These are phyloP conservation scores for Grifola frondosa DNA, from an alignment of 1,284 basidiomycete species.

Conservation along the genomic window DNA sequence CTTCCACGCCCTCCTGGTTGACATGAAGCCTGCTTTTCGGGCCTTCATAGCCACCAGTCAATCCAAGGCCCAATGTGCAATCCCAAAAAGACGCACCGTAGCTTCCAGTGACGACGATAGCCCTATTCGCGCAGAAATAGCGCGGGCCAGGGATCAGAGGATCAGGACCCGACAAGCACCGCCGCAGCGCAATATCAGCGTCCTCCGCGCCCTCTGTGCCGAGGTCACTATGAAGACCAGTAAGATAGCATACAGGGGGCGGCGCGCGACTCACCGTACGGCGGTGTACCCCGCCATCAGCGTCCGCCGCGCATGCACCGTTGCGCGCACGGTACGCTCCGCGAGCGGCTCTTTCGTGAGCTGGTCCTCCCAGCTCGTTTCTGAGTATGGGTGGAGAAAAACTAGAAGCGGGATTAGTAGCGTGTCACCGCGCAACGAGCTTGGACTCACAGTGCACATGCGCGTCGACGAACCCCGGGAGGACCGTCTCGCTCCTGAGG, in stretches of 20 bases:
- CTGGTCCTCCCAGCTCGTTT: slow-evolving; percentile 63
- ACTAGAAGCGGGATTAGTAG: slow-evolving; percentile 36
- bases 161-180: slow-evolving; percentile 52
- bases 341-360: slow-evolving; percentile 52
- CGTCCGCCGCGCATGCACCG: slow-evolving; percentile 58
- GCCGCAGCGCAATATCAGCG: slow-evolving; percentile 59
- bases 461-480: slow-evolving; percentile 66
- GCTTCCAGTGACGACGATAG: slow-evolving; percentile 60
- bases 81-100: slow-evolving; percentile 51
- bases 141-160: slow-evolving; percentile 59
- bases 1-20: slow-evolving; percentile 52
- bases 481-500: slow-evolving; percentile 48
- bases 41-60: slow-evolving; percentile 29
- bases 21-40: slow-evolving; percentile 50
- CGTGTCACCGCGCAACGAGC: slow-evolving; percentile 1
- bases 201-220: slow-evolving; percentile 68
- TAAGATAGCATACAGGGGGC: not conserved
- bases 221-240: slow-evolving; percentile 45
- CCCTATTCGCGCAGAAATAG: slow-evolving; percentile 62
- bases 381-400: slow-evolving; percentile 61
- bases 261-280: slow-evolving; percentile 45
- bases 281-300: slow-evolving; percentile 67
- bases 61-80: not conserved
- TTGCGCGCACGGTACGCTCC: slow-evolving; percentile 45
- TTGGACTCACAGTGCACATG: slow-evolving; percentile 60